A percentile compares a stretch with the other conserved stretches of the same genome.
These are phyloP conservation scores for Colletotrichum camelliae DNA, from an alignment of 2,329 filamentous ascomycete genomes.

Conservation along the genomic window DNA sequence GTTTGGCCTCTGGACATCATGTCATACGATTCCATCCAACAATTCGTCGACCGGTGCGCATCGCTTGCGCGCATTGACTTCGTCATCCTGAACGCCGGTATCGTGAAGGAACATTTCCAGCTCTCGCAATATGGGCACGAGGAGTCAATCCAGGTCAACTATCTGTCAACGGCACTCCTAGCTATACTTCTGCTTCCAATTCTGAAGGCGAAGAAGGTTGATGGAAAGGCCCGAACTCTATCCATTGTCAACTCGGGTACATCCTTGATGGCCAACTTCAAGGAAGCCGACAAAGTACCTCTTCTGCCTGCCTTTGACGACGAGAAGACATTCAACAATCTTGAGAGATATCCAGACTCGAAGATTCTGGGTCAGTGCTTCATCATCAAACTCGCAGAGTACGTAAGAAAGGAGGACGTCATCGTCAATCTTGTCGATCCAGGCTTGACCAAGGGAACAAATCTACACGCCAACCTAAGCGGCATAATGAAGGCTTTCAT, in stretches of 20 bases:
- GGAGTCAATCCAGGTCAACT: constrained; percentile 54
- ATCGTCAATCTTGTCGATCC: constrained; percentile 53
- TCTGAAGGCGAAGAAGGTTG: constrained; percentile 29
- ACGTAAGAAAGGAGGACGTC: constrained; percentile 42
- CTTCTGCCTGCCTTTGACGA: constrained; percentile 35
- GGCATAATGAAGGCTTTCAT: not conserved
- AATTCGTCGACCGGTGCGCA: constrained; percentile 38
- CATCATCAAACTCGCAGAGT: constrained; percentile 38
- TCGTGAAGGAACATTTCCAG: constrained; percentile 25
- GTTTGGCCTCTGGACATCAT: constrained; percentile 48
- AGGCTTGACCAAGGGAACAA: constrained; percentile 46
- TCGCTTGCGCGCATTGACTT: constrained; percentile 42
- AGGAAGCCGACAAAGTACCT: constrained; percentile 22
- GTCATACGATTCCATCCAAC: constrained; percentile 41
- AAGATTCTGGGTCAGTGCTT: constrained; percentile 40
- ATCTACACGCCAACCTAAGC: constrained; percentile 36
- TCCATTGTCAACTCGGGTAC: constrained; percentile 36
- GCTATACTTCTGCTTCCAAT: constrained; percentile 38
- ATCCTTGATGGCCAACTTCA: constrained; percentile 26
- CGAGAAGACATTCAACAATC: constrained; percentile 21
- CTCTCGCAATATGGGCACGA: constrained; percentile 40
- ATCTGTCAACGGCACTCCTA: constrained; percentile 56
- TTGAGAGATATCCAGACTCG: constrained; percentile 26
- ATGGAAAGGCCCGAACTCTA: constrained; percentile 26
- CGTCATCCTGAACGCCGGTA: constrained; percentile 40